Conservation (phyloP, 768 basidiomycete species). For the Leccinum uliginosum region DNA sequence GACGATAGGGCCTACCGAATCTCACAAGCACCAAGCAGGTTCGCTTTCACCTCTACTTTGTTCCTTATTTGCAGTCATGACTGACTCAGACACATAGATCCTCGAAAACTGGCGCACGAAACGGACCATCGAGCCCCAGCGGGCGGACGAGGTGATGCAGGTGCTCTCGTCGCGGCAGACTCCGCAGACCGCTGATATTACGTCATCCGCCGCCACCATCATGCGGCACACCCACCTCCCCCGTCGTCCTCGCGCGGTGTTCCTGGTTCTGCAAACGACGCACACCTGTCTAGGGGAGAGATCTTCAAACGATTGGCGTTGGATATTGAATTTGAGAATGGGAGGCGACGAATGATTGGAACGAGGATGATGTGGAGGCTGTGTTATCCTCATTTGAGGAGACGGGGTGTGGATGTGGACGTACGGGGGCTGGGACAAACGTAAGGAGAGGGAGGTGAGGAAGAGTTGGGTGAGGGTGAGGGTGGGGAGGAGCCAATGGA, state of each 20-base stretch:
- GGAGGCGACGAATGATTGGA: constrained; percentile 90
- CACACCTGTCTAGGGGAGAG: constrained; percentile 34
- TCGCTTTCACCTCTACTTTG: constrained; percentile 12
- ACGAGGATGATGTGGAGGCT: constrained; percentile 76
- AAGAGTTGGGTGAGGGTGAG: no score
- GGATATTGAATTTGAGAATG: constrained; percentile 86
- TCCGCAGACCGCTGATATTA: background rate
- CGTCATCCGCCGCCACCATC: background rate
- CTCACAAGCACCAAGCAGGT: constrained; percentile 86
- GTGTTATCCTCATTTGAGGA: constrained; percentile 12
- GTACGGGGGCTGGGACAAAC: background rate
- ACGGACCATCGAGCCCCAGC: constrained; percentile 75
- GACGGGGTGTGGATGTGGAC: constrained; percentile 37
- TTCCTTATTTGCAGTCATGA: background rate
- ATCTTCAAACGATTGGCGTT: constrained; percentile 36
- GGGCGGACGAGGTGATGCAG: constrained; percentile 67
- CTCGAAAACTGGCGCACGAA: constrained; percentile 90
- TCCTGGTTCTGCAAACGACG: background rate
- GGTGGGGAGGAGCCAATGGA: constrained; percentile 33
- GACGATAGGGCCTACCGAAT: constrained; percentile 82
- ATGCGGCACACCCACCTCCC: background rate
- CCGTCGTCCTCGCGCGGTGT: constrained; percentile 3
- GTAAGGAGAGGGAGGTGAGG: no score
- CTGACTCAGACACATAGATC: constrained; percentile 31
- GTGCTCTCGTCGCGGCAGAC: background rate